These are phyloP conservation scores for Mychonastes homosphaera DNA, from an alignment of 139 green algal species.

Conservation along the genomic window DNA sequence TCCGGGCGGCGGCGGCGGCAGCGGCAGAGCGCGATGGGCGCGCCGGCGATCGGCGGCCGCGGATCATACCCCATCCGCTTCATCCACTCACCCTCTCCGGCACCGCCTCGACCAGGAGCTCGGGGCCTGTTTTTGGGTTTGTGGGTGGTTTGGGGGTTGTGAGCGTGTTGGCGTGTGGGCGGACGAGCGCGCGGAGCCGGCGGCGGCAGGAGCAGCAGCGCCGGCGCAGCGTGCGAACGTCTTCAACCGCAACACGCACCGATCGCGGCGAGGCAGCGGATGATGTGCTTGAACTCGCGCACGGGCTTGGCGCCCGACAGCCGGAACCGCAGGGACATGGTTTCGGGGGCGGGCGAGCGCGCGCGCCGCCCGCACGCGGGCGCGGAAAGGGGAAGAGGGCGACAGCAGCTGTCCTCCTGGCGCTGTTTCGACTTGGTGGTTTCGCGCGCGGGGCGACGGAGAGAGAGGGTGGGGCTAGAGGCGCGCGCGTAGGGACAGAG, in stretches of 20 bases:
- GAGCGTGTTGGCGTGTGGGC: too few species aligned
- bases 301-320: constrained; percentile 29
- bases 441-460: background rate
- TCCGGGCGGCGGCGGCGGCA: background rate
- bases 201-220: background rate
- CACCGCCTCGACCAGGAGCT: constrained; percentile 51
- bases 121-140: constrained; percentile 23
- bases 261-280: constrained; percentile 35
- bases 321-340: constrained; percentile 28
- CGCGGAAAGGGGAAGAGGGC: too few species aligned
- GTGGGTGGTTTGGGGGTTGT: background rate
- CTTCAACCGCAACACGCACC: constrained; percentile 8
- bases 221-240: background rate
- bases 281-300: constrained; percentile 28
- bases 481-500: background rate
- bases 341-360: too few species aligned
- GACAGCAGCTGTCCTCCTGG: background rate
- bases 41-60: background rate
- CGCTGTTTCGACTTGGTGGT: background rate
- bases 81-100: constrained; percentile 31
- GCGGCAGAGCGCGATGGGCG: background rate
- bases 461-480: background rate
- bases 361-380: too few species aligned
- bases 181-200: background rate
- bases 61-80: background rate